Evolutionary conservation across 169 alveolate genomes (phyloP).

Genomic region (Sarcocystis neurona): DNA sequence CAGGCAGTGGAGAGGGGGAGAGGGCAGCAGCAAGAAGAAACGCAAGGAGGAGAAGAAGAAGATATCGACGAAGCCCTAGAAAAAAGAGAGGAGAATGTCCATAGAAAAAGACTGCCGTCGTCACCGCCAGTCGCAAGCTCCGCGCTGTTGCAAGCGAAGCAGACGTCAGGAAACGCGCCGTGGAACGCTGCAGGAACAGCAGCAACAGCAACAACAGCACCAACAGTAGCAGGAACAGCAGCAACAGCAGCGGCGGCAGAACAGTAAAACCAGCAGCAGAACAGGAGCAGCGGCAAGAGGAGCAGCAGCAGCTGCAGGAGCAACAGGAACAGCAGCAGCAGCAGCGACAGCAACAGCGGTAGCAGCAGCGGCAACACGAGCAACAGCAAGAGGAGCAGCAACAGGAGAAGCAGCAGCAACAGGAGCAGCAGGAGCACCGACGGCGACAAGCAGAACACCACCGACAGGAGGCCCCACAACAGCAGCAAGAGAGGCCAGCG

Average conservation of each 20-base stretch:
- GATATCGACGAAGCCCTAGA: not conserved
- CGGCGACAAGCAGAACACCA: too few relatives aligned
- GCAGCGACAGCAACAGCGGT: slow-evolving; percentile 3
- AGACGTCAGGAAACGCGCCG: slow-evolving; percentile 47
- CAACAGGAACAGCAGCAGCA: not conserved
- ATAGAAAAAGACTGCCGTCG: slow-evolving; percentile 33
- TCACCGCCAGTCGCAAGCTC: slow-evolving; percentile 43
- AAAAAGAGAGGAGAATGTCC: slow-evolving; percentile 21
- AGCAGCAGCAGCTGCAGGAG: slow-evolving; percentile 6
- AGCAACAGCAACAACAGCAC: not conserved
- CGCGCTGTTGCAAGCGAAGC: slow-evolving; percentile 26
- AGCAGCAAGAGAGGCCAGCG: too few relatives aligned
- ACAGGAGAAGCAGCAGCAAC: not conserved
- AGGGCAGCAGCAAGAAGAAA: not conserved
- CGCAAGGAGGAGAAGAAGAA: not conserved
- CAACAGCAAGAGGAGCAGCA: not conserved
- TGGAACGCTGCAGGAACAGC: slow-evolving; percentile 40
- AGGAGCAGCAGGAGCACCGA: too few relatives aligned
- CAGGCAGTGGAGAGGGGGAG: not conserved
- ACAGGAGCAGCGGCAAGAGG: too few relatives aligned
- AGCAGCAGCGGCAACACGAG: slow-evolving; percentile 24
- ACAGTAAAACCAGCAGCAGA: too few relatives aligned
- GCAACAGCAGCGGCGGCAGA: not conserved
- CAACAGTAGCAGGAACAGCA: not conserved
- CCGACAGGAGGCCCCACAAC: too few relatives aligned